Evolutionary conservation across 805 yeast species (phyloP), one percentile per base, ranked within the genome.

Genomic region (Helenozyma rhizophorensis): DNA sequence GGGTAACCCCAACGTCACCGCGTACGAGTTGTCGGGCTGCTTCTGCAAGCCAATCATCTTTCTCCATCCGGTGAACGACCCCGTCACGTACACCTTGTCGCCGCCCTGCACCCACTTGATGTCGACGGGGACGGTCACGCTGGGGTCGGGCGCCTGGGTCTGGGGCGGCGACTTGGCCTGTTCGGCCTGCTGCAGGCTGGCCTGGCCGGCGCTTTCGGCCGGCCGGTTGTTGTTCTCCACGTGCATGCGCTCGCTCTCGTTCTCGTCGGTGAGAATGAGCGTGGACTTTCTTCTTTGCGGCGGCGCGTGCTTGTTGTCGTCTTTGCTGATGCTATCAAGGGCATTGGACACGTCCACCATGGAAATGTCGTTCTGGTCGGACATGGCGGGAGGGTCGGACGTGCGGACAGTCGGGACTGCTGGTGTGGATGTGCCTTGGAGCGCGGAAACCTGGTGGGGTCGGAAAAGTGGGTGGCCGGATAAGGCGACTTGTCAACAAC

Each of bases 91-190:
- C 2, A 93, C 97, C 50, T 84, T 84, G 30, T 76, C 76, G 40
- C 98, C 98, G n/a, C 97, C 97, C 58, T 90, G 96, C 12, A 78
- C 80, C 98, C 98, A 90, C 43, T 77, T 78, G 37, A 88, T 82
- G 36, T 82, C 88, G 1, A 87, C 69, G 1, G 79, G 79, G 9
- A 65, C 54, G 5, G 63, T 60, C 6, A 56, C 45, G 25, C 39
- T 50, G 7, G 63, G 58, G 34, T 58, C 67, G 2, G 51, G 51
- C 9, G 21, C 21, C 16, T 29, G 36, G 21, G 26, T 23, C 21
- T 34, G 33, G 13, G 23, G 34, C 15, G 19, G 19, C 19, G 19
- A 8, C 19, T 39, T 27, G 47, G 44, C 54, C 51, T 51, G 21
- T 36, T 37, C 31, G 44, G 41, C 17, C 24, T 43, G 33, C 50